Conservation (phyloP, 148 eudicot genomes). For the Fagopyrum homotropicum region DNA sequence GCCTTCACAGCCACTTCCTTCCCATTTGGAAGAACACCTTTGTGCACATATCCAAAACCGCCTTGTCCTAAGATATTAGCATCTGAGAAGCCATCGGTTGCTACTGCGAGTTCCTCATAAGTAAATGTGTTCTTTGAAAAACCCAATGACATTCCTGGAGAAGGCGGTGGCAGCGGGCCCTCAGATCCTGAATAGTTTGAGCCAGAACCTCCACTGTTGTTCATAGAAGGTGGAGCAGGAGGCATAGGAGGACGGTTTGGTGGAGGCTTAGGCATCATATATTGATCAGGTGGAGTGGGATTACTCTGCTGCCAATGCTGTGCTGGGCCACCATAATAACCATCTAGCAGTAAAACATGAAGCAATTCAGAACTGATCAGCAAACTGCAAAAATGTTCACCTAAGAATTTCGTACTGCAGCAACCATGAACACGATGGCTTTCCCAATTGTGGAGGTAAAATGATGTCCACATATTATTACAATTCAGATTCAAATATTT, state of each 20-base stretch:
- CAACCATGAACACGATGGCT: background rate
- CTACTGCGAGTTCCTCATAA: conserved; percentile 78
- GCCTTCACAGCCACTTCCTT: conserved; percentile 88
- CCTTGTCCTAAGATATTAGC: conserved; percentile 93
- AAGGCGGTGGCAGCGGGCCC: conserved; percentile 40
- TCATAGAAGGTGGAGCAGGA: conserved; percentile 25
- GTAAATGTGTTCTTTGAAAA: conserved; percentile 61
- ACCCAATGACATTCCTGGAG: conserved; percentile 60
- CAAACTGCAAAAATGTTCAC: background rate
- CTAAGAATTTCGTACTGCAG: background rate
- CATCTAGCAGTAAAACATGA: background rate
- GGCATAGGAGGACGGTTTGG: conserved; percentile 21
- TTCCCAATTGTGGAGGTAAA: background rate
- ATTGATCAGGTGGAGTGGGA: conserved; percentile 36
- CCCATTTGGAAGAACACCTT: conserved; percentile 87
- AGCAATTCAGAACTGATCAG: background rate
- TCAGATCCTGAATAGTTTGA: conserved; percentile 55
- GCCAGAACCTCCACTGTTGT: conserved; percentile 61
- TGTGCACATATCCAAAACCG: conserved; percentile 95
- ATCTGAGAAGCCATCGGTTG: conserved; percentile 81
- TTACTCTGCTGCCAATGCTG: conserved; percentile 23
- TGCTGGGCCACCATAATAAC: conserved; percentile 5
- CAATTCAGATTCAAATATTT: background rate
- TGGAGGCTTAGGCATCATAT: conserved; percentile 34
- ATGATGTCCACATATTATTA: background rate